These are phyloP conservation scores for Aureobasidium sp. DNA, from an alignment of 2,329 filamentous ascomycete genomes.

Conservation along the genomic window DNA sequence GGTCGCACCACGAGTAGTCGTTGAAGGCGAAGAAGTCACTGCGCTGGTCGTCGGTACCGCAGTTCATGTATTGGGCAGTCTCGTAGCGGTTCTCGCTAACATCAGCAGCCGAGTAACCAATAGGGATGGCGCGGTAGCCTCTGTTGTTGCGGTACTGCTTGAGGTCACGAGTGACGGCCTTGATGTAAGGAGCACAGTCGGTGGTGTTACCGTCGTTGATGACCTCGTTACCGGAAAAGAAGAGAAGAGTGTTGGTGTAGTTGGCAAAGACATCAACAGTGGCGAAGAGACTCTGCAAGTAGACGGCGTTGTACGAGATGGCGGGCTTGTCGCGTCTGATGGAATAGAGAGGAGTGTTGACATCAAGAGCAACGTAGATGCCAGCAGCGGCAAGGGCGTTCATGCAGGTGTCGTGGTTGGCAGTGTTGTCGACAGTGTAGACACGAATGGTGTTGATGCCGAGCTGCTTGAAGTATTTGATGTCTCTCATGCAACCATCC, in stretches of 20 bases:
- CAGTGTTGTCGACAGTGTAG: constrained; percentile 84
- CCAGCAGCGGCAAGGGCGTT: constrained; percentile 67
- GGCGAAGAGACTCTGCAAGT: constrained; percentile 79
- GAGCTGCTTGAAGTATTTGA: constrained; percentile 73
- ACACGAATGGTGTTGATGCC: constrained; percentile 89
- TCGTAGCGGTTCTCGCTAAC: constrained; percentile 78
- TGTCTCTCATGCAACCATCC: constrained; percentile 67
- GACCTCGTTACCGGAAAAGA: constrained; percentile 75
- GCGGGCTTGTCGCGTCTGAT: constrained; percentile 70
- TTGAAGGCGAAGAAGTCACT: constrained; percentile 88
- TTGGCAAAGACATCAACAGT: constrained; percentile 77
- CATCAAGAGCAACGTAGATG: constrained; percentile 87
- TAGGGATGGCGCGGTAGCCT: constrained; percentile 60
- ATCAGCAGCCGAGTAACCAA: constrained; percentile 80
- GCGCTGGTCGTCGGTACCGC: constrained; percentile 73
- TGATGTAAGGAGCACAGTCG: constrained; percentile 59
- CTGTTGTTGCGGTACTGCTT: constrained; percentile 74
- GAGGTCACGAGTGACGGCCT: constrained; percentile 70
- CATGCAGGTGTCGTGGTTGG: constrained; percentile 82
- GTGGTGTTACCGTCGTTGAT: constrained; percentile 57
- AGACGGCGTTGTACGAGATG: constrained; percentile 76
- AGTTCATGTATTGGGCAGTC: constrained; percentile 87
- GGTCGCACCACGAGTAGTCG: constrained; percentile 80
- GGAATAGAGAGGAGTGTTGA: constrained; percentile 87
- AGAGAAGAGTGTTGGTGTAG: constrained; percentile 81